These are phyloP conservation scores for Pseudocohnilembus persalinus DNA, from an alignment of 169 alveolate genomes.

Conservation along the genomic window DNA sequence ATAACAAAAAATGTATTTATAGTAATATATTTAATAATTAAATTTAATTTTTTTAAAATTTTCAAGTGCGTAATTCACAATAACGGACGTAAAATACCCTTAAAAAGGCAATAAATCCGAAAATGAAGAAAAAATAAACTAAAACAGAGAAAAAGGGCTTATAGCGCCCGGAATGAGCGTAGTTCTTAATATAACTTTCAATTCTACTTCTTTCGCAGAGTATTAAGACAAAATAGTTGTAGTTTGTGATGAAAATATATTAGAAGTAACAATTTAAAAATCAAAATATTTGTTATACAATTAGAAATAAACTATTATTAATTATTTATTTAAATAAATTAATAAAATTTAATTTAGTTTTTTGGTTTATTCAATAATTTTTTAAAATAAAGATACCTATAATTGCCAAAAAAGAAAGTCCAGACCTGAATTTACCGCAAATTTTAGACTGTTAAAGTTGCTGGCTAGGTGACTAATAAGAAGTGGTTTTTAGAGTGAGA, in stretches of 20 bases:
- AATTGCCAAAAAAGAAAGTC: slow-evolving; percentile 84
- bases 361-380: too few relatives aligned
- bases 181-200: slow-evolving; percentile 64
- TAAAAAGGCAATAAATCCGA: neutral
- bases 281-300: too few relatives aligned
- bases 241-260: slow-evolving; percentile 76
- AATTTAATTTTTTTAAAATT: neutral
- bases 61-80: slow-evolving; percentile 70
- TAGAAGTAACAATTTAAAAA: too few relatives aligned
- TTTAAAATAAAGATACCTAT: slow-evolving; percentile 50
- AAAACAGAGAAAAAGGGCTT: slow-evolving; percentile 61
- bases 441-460: slow-evolving; percentile 80
- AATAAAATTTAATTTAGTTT: too few relatives aligned
- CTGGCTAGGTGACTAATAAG: slow-evolving; percentile 85
- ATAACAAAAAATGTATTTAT: too few relatives aligned
- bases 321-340: neutral
- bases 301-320: neutral
- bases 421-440: slow-evolving; percentile 70
- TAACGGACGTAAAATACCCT: slow-evolving; percentile 71
- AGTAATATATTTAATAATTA: too few relatives aligned
- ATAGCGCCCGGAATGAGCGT: slow-evolving; percentile 90
- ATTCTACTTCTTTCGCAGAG: slow-evolving; percentile 81
- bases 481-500: slow-evolving; percentile 76
- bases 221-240: slow-evolving; percentile 76
- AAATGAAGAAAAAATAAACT: neutral